Evolutionary conservation across 2,329 filamentous ascomycete genomes (phyloP).

Genomic region (Hymenoscyphus occultus): DNA sequence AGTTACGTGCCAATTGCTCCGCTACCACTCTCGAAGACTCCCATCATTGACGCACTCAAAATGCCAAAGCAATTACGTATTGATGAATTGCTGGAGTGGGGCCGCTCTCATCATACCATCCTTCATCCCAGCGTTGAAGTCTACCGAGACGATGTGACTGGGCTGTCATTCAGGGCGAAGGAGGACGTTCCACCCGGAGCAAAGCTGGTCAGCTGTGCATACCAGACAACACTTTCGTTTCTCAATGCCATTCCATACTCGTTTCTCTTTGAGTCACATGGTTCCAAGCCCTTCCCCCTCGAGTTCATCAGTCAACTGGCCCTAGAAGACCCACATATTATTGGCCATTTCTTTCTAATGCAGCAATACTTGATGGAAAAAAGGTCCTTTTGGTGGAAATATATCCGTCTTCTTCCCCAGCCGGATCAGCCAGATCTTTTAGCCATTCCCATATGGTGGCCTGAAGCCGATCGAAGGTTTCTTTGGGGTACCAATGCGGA

Average conservation of each 20-base stretch:
- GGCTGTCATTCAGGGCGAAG: constrained; percentile 48
- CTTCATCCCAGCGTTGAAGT: constrained; percentile 54
- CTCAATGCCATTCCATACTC: constrained; percentile 49
- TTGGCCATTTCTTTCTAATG: constrained; percentile 66
- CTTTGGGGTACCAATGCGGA: constrained; percentile 40
- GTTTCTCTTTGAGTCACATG: constrained; percentile 27
- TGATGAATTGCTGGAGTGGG: constrained; percentile 48
- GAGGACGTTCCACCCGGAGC: constrained; percentile 21
- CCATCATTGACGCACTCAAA: not conserved
- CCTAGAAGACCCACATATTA: constrained; percentile 49
- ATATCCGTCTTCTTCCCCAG: constrained; percentile 63
- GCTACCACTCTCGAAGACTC: too few species aligned
- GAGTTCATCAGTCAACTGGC: constrained; percentile 49
- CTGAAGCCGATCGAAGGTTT: constrained; percentile 55
- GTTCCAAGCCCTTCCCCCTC: constrained; percentile 42
- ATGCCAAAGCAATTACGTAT: constrained; percentile 24
- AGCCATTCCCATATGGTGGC: constrained; percentile 62
- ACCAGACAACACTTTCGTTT: constrained; percentile 55
- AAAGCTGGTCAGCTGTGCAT: constrained; percentile 51
- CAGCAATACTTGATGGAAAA: constrained; percentile 60
- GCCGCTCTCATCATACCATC: constrained; percentile 43
- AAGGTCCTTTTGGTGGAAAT: constrained; percentile 65
- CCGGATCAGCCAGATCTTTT: constrained; percentile 51
- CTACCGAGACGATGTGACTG: constrained; percentile 48
- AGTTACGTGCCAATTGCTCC: too few species aligned